These are phyloP conservation scores for Amaranthus cruentus DNA, from an alignment of 148 eudicot genomes.

Conservation along the genomic window DNA sequence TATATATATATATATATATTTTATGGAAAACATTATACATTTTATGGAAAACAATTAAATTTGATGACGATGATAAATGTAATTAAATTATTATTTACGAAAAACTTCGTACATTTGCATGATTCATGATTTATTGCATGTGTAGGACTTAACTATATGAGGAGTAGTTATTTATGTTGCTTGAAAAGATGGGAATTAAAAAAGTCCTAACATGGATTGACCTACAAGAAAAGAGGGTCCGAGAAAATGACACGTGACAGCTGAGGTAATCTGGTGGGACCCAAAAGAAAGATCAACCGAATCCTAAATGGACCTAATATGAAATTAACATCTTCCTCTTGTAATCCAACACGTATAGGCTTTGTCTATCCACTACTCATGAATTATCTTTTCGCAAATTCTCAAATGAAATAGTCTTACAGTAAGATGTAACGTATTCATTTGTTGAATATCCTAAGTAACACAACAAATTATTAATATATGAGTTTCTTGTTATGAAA, in stretches of 20 bases:
- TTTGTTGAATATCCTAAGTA: too few species aligned
- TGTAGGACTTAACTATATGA: not conserved
- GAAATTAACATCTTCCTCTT: slow-evolving; percentile 16
- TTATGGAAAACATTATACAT: too few species aligned
- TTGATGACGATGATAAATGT: too few species aligned
- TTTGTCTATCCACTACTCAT: too few species aligned
- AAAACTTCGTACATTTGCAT: not conserved
- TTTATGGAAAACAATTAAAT: too few species aligned
- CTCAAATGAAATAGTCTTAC: too few species aligned
- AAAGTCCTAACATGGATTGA: slow-evolving; percentile 5
- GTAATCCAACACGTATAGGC: slow-evolving; percentile 1
- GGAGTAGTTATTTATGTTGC: not conserved
- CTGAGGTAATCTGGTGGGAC: slow-evolving; percentile 11
- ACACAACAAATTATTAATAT: too few species aligned
- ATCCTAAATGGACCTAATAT: slow-evolving; percentile 28
- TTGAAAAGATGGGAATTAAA: slow-evolving; percentile 7
- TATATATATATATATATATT: too few species aligned
- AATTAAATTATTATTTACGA: not conserved
- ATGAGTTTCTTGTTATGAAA: too few species aligned
- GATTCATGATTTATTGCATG: not conserved
- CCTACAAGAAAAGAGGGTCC: slow-evolving; percentile 7
- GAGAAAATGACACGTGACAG: slow-evolving; percentile 17
- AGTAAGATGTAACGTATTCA: too few species aligned
- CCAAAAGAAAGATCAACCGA: slow-evolving; percentile 20
- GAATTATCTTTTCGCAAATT: too few species aligned